A percentile compares a stretch with the other conserved stretches of the same genome.
Evolutionary conservation across 768 basidiomycete species (phyloP).

Genomic region (Agrocybe pediades): DNA sequence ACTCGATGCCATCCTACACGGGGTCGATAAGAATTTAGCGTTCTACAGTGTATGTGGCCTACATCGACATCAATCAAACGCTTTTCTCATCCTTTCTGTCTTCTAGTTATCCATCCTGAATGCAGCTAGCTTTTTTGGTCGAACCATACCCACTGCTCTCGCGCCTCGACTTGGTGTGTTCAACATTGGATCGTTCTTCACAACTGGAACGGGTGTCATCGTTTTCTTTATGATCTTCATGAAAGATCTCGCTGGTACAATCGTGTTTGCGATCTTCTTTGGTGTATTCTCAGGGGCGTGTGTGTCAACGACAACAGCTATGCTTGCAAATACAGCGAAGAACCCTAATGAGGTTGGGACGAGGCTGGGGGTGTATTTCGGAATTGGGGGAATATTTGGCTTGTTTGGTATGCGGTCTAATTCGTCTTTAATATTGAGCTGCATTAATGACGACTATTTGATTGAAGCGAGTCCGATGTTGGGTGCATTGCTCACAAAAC

Average conservation of each 20-base stretch:
- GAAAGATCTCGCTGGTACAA: constrained; percentile 29
- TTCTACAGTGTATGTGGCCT: constrained; percentile 55
- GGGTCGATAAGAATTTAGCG: constrained; percentile 39
- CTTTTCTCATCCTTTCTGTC: background rate
- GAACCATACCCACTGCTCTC: constrained; percentile 46
- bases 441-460: background rate
- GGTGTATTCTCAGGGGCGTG: constrained; percentile 48
- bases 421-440: background rate
- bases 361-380: constrained; percentile 48
- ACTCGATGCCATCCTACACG: constrained; percentile 45
- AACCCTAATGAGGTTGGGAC: constrained; percentile 48
- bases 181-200: constrained; percentile 39
- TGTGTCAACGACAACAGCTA: constrained; percentile 31
- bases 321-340: constrained; percentile 36
- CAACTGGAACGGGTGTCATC: constrained; percentile 33
- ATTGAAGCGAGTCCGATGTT: constrained; percentile 45
- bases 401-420: constrained; percentile 38
- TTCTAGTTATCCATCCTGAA: constrained; percentile 54
- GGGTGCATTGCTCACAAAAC: constrained; percentile 48
- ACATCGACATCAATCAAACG: too few relatives aligned
- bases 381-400: constrained; percentile 33
- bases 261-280: constrained; percentile 41
- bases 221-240: constrained; percentile 45
- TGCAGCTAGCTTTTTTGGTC: constrained; percentile 51
- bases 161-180: constrained; percentile 44